Evolutionary conservation across 306 rosid genomes (phyloP).

Genomic region (Canavalia gladiata): DNA sequence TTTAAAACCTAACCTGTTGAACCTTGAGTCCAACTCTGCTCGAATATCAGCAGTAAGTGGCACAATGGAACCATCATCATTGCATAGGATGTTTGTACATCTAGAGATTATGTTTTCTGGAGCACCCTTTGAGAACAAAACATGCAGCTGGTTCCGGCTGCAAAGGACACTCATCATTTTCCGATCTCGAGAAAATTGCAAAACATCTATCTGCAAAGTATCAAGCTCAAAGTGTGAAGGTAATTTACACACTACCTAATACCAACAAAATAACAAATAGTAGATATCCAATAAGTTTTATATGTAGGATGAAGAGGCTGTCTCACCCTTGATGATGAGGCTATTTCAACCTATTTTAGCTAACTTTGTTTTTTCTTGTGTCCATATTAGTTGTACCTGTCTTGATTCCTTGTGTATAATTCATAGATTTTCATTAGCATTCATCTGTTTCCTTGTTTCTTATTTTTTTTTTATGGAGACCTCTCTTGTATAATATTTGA

Average conservation of each 20-base stretch:
- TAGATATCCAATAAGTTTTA: conserved; percentile 29
- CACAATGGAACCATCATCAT: conserved; percentile 73
- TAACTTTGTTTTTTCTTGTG: neutral
- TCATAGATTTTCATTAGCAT: conserved; percentile 21
- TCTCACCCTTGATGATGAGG: conserved; percentile 29
- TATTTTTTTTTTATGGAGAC: conserved; percentile 17
- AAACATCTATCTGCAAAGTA: conserved; percentile 73
- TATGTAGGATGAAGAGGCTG: neutral
- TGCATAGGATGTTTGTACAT: conserved; percentile 85
- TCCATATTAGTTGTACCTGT: conserved; percentile 21
- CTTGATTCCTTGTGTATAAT: conserved; percentile 35
- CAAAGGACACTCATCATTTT: conserved; percentile 99
- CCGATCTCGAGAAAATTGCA: conserved; percentile 94
- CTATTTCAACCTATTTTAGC: conserved; percentile 27
- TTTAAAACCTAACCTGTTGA: conserved; percentile 92
- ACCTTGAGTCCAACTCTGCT: conserved; percentile 79
- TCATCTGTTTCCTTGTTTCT: neutral
- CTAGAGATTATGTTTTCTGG: conserved; percentile 92
- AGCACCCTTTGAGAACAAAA: conserved; percentile 93
- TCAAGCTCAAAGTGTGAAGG: conserved; percentile 51
- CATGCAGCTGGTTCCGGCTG: conserved; percentile 79
- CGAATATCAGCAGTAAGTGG: conserved; percentile 78
- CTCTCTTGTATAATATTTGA: conserved; percentile 15
- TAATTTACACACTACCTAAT: conserved; percentile 16
- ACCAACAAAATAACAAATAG: conserved; percentile 36